Evolutionary conservation across 2,329 filamentous ascomycete species (phyloP), one percentile per base, ranked within the genome.

Genomic region (Ascochyta lentis): DNA sequence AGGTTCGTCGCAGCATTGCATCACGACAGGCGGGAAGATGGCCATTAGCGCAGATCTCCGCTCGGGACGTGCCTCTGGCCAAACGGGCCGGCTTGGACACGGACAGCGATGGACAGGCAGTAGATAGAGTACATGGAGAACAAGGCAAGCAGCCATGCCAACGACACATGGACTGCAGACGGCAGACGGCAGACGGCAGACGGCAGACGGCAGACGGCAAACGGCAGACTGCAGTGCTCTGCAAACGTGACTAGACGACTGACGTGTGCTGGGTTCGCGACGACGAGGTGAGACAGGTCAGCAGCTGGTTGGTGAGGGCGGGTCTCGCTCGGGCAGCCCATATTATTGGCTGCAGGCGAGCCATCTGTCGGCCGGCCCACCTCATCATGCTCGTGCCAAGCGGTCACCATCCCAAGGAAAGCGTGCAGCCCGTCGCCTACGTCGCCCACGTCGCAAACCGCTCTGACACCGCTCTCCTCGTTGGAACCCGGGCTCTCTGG

Each of bases 11-110:
- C 33, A 35, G 27, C 16, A 49, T 46, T 49, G 40, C 45, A 48
- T 54, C 51, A 49, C 41, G 35, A 39, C 29, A 29, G 27, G 19
- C 41, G 40, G 52, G 33, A 49, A 35, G 40, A 46, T 46, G 37
- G 10, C 29, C 19, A 16, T 49, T 56, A 47, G 53, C 47, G 53
- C 37, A 50, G 53, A 56, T 56, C 53, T 46, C 35, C 23, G 42
- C 52, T 49, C 55, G 49, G 49, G 34, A 35, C 38, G 48, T 53
- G 33, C 52, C 53, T 48, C 43, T n/a, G 41, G 48, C 26, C 29
- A 16, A 50, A 56, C 41, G 37, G 43, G 46, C 13, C 41, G 15
- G 40, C 13, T 27, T 24, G 10, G 40, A 19, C 10, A 26, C 23
- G 13, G 34, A 27, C 19, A 19, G 19, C 19, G 19, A 19, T 3